Percentiles rank a stretch among this genome's conserved stretches.
Conservation (phyloP, 2,329 filamentous ascomycete species). For the Pseudogymnoascus sp. region DNA sequence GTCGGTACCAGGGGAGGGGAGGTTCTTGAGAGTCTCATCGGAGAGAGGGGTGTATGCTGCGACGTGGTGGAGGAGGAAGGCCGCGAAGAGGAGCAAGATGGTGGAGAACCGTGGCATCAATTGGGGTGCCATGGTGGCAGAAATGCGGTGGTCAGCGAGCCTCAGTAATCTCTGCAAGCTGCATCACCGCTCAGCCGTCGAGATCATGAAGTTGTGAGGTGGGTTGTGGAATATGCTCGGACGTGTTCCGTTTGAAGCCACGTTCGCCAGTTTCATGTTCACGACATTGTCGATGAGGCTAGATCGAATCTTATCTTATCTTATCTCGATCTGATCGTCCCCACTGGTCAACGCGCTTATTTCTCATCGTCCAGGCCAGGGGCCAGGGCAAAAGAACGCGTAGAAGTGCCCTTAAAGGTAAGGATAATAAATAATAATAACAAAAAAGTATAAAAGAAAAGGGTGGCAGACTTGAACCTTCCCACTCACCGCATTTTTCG, state of each 20-base stretch:
- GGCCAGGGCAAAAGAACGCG: not conserved
- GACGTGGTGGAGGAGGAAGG: not conserved
- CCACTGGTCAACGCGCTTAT: not conserved
- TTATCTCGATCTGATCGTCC: not conserved
- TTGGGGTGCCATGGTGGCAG: not conserved
- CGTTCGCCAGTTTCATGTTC: not conserved
- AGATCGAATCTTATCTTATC: not conserved
- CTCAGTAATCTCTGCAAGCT: not conserved
- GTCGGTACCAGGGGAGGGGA: slow-evolving; percentile 65
- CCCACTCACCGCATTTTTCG: not conserved
- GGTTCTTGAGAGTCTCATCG: slow-evolving; percentile 61
- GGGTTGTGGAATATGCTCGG: not conserved
- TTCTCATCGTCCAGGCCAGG: not conserved
- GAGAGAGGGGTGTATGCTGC: slow-evolving; percentile 45
- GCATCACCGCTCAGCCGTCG: not conserved
- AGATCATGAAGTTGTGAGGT: not conserved
- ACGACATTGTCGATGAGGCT: not conserved
- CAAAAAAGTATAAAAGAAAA: not conserved
- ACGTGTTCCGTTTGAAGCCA: not conserved
- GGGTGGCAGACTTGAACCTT: not conserved
- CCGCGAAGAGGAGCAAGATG: not conserved
- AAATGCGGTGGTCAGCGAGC: not conserved
- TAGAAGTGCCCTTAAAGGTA: not conserved
- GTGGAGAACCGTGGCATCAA: not conserved
- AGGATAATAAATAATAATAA: not conserved